Evolutionary conservation across 192 early-diverging fungal genomes (phyloP).

Genomic region (Coemansia sp.): DNA sequence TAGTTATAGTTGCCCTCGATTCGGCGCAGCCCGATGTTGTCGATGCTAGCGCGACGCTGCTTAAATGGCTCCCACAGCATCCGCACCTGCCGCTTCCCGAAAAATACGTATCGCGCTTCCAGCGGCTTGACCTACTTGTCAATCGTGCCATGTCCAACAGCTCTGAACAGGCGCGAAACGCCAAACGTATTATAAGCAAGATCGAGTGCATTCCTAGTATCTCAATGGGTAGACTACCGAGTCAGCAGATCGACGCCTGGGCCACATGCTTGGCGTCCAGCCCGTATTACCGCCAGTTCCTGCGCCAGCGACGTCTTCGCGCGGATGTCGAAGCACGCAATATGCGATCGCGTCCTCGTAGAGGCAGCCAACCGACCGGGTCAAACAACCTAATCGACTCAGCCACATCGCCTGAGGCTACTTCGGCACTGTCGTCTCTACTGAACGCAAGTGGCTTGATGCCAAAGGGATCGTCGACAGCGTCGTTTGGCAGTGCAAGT

Average conservation of each 20-base stretch:
- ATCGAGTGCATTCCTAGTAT: conserved; percentile 51
- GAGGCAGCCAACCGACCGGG: conserved; percentile 10
- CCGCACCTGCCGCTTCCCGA: conserved; percentile 51
- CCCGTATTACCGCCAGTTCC: conserved; percentile 31
- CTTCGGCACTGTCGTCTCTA: not conserved
- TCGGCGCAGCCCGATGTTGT: conserved; percentile 37
- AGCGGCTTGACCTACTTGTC: conserved; percentile 40
- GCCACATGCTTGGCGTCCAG: conserved; percentile 45
- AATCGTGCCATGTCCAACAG: conserved; percentile 23
- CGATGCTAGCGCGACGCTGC: conserved; percentile 49
- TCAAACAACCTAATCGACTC: not conserved
- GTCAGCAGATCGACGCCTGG: conserved; percentile 49
- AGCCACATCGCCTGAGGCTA: not conserved
- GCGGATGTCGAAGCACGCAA: conserved; percentile 6
- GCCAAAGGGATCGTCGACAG: not conserved
- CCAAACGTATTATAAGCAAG: conserved; percentile 35
- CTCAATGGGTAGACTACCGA: conserved; percentile 51
- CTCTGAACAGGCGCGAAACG: conserved; percentile 11
- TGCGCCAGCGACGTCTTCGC: conserved; percentile 28
- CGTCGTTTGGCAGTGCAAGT: conserved; percentile 21
- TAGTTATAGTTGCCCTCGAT: conserved; percentile 35
- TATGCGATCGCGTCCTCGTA: conserved; percentile 12
- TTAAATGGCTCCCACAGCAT: conserved; percentile 54
- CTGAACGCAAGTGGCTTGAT: not conserved
- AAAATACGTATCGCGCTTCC: conserved; percentile 33